Base-by-base conservation (phyloP, 2,329 filamentous ascomycete genomes). In the Arthrobotrys pseudoclavata region DNA sequence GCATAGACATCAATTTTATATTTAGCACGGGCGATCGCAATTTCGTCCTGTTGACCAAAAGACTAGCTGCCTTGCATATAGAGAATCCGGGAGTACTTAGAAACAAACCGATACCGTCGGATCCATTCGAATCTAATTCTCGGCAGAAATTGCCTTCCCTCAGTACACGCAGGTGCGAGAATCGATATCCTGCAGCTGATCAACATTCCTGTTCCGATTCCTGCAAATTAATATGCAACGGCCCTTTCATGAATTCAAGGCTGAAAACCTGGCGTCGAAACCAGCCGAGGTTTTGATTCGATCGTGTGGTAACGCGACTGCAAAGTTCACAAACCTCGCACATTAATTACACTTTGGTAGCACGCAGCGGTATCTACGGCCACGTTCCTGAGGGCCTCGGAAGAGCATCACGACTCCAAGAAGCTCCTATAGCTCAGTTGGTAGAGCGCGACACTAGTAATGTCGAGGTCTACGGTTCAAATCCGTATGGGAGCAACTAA, bases 391-490 rank as follows among this genome's bases (percentile, higher is more conserved):
- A 45, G n/a, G 42, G 1, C 42, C n/a, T 45, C 42, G n/a, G 42
- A n/a, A 12, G 20, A 18, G 4, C 42, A 45, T 45, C 42, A 45
- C 42, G n/a, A 45, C 42, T 45, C 42, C 42, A 45, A 20, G 18
- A 45, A 45, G 42, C 42, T 45, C 42, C 42, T 45, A 45, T 45
- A 45, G 42, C 42, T 45, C 42, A 45, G 42, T 45, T 45, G 42
- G 42, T 45, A 45, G 42, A 45, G 42, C 42, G 42, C 42, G 42
- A 45, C 42, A 45, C 42, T 45, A 45, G 42, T 45, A 45, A 45
- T 45, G 42, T 45, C 42, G 42, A 45, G 42, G 42, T 45, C 42
- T 45, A 45, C 42, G 42, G 42, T 45, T 45, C 42, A 45, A 45
- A 45, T 45, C 42, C 42, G 42, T 45, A 45, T 45, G 42, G 42